Evolutionary conservation across 768 basidiomycete genomes (phyloP), one percentile per base, ranked within the genome.

Genomic region (Tricholoma sp.): DNA sequence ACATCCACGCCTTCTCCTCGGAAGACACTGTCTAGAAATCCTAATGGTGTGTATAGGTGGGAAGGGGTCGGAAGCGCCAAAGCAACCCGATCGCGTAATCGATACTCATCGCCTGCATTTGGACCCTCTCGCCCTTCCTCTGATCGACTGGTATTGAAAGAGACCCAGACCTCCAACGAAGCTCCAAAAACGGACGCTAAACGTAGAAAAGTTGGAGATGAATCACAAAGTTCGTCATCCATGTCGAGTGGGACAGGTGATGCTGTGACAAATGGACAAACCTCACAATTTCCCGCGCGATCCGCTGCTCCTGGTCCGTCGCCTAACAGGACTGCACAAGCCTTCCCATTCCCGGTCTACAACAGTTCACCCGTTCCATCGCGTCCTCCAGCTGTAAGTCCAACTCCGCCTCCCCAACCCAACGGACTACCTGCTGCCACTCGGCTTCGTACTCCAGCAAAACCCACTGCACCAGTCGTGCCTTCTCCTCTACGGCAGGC

Each of bases 401-500:
- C 60, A 15, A 31, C 57, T 18, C 52, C 54, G 18, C 8, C 36
- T 33, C 48, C 63, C 17, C 64, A 59, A 20, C 31, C 65, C 11
- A 65, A 60, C 44, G 56, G 63, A 18, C 53, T 60, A 17, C 55
- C 71, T 13, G 53, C 76, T 11, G 53, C 66, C 42, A 57, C 74
- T 51, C 73, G 77, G 29, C 66, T 81, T 48, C 79, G 79, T 15
- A 72, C 75, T 20, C 66, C 75, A 10, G 60, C 66, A 48, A 86
- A 85, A 61, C 80, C 78, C 6, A 86, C 85, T 15, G 70, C 78
- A 1, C 89, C 90, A 6, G 80, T 78, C 11, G 70, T 82, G 7
- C 88, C 90, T 13, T 91, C 89, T 9, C 90, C 89, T 24, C 72
- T 92, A 44, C 80, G 89, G 5, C 85, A 91, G 61, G 76, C 86